A percentile compares a stretch with the other conserved stretches of the same genome.
Conservation (phyloP, 768 basidiomycete species). For the Lactifluus hygrophoroides region DNA sequence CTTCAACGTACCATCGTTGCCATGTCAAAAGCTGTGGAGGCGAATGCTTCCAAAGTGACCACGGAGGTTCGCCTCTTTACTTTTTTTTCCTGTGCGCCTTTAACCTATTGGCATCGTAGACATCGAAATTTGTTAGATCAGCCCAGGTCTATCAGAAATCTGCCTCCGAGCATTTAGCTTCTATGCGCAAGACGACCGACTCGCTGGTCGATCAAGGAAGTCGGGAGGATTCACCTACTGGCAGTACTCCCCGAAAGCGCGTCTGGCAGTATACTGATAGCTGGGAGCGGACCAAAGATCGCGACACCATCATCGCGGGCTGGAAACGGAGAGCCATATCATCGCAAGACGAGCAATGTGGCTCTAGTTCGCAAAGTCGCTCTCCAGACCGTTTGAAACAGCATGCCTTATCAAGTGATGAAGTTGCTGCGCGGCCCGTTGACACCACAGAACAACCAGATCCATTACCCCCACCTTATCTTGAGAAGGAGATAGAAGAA, state of each 20-base stretch:
- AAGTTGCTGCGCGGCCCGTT: not conserved
- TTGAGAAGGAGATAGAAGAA: conserved; percentile 1
- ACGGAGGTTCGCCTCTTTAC: conserved; percentile 41
- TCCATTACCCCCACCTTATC: conserved; percentile 8
- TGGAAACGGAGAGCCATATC: conserved; percentile 31
- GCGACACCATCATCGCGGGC: conserved; percentile 49
- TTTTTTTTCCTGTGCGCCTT: not conserved
- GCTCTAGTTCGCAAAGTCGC: conserved; percentile 25
- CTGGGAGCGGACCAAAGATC: conserved; percentile 62
- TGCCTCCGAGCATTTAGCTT: conserved; percentile 36
- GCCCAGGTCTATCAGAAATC: conserved; percentile 38
- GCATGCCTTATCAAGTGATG: not conserved
- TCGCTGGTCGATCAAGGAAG: conserved; percentile 49
- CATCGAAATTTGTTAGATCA: conserved; percentile 32
- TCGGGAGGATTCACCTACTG: conserved; percentile 57
- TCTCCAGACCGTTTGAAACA: not conserved
- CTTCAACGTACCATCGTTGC: conserved; percentile 45
- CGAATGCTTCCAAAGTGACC: conserved; percentile 34
- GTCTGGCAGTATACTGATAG: conserved; percentile 58
- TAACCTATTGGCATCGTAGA: conserved; percentile 28
- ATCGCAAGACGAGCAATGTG: conserved; percentile 25
- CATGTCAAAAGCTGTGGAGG: conserved; percentile 40
- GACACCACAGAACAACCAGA: conserved; percentile 1
- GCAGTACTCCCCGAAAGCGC: conserved; percentile 70
- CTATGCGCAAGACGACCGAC: conserved; percentile 42